Evolutionary conservation across 495 filamentous ascomycete species (phyloP), one percentile per base, ranked within the genome.

Genomic region (Podospora pseudopauciseta): DNA sequence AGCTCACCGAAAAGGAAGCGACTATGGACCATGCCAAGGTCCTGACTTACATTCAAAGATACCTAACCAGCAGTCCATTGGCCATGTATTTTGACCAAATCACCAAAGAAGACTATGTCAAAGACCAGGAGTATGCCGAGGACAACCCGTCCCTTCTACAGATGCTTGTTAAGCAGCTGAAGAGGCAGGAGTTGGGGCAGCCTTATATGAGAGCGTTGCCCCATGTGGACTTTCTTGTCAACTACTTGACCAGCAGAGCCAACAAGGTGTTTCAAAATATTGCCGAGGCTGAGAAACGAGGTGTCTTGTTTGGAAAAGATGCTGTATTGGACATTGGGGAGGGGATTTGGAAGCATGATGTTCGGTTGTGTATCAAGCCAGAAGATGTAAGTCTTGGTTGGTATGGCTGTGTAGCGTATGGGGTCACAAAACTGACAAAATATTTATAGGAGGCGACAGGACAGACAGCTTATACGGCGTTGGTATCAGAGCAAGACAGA

Each of bases 21-120:
- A 79, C 77, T 0, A 84, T 88, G 76, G 84, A 87, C 63, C 77
- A 86, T 53, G 77, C 73, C 55, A 88, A 83, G 59, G 80, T 88
- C 3, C 60, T 88, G 49, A 70, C 74, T 0, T 88, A 88, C 66
- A 82, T 87, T 26, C 81, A 86, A 65, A 77, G 78, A 20, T 82
- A 82, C 56, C 76, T 88, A 72, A 76, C 74, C 1, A 77, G 66
- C 27, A 87, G 82, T 67, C 82, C 81, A 1, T 65, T 87, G 32
- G 73, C 74, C 9, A 56, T 78, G 58, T 82, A 80, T 69, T 79
- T 87, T 16, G 74, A 75, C 23, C 77, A 71, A 18, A 68, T 79
- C 1, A 39, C 73, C 26, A 66, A 77, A 55, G 73, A 78, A 28
- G 73, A 75, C 53, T 67, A 70, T 23, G 60, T 71, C 54, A 76